Percentiles rank a stretch among this genome's conserved stretches.
Evolutionary conservation across 2,329 filamentous ascomycete genomes (phyloP).

Genomic region (Didymellaceae sp.): DNA sequence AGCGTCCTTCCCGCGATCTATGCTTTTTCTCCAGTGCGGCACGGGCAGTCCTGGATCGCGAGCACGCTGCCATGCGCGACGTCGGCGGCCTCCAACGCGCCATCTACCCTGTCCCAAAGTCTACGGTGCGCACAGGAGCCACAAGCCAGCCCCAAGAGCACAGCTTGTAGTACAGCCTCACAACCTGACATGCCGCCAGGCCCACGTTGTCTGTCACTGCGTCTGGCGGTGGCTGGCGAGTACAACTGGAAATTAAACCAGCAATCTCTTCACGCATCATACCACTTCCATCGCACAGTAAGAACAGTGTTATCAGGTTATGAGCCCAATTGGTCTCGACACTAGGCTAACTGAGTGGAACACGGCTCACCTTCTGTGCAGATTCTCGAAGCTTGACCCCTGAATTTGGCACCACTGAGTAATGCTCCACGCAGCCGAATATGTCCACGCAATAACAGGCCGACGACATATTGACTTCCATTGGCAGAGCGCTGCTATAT

Average conservation of each 20-base stretch:
- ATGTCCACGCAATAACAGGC: constrained; percentile 27
- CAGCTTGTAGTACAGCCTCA: constrained; percentile 1
- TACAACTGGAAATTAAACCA: constrained; percentile 14
- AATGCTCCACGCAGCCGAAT: constrained; percentile 1
- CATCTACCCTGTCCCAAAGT: constrained; percentile 1
- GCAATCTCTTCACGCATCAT: constrained; percentile 19
- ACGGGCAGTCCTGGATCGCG: constrained; percentile 13
- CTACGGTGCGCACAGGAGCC: constrained; percentile 12
- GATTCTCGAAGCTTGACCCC: constrained; percentile 37
- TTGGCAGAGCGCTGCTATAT: constrained; percentile 8
- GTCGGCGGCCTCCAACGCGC: constrained; percentile 5
- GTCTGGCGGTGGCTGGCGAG: constrained; percentile 4
- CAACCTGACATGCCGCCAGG: background rate
- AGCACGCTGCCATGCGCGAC: constrained; percentile 9
- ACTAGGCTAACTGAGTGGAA: constrained; percentile 10
- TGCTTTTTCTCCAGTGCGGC: constrained; percentile 17
- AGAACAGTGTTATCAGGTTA: constrained; percentile 15
- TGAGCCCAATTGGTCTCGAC: constrained; percentile 12
- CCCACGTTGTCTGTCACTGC: constrained; percentile 3
- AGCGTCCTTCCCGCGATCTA: constrained; percentile 9
- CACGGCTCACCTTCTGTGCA: constrained; percentile 29
- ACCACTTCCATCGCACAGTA: constrained; percentile 17
- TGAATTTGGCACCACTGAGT: constrained; percentile 6
- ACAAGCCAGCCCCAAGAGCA: background rate
- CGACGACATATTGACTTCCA: constrained; percentile 23